Evolutionary conservation across 371 early-diverging fungal species (phyloP).

Genomic region (Mucor racemosus): DNA sequence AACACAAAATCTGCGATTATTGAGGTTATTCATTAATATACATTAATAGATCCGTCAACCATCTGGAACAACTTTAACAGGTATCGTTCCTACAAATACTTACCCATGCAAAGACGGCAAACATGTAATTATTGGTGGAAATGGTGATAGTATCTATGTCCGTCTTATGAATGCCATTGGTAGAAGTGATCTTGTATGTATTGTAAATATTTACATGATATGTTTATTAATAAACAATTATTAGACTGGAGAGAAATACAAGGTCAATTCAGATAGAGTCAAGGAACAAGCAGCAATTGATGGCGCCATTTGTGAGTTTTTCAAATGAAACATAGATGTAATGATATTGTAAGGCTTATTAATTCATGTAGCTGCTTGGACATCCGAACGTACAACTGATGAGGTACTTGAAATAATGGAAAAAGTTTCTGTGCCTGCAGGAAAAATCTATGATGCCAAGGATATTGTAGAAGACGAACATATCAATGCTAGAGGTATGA

Average conservation of each 20-base stretch:
- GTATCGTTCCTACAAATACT: constrained; percentile 63
- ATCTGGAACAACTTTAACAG: constrained; percentile 61
- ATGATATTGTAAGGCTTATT: constrained; percentile 20
- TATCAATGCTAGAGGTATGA: constrained; percentile 55
- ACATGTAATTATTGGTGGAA: constrained; percentile 64
- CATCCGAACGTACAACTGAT: constrained; percentile 40
- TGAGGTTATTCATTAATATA: background rate
- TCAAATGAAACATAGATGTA: background rate
- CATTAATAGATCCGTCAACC: constrained; percentile 48
- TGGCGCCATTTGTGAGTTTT: constrained; percentile 47
- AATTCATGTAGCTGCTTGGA: constrained; percentile 47
- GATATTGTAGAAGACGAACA: constrained; percentile 62
- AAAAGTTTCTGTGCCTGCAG: constrained; percentile 54
- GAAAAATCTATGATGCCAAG: constrained; percentile 59
- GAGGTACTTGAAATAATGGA: constrained; percentile 49
- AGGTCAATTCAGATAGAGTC: constrained; percentile 53
- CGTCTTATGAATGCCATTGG: constrained; percentile 57
- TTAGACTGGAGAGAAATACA: constrained; percentile 50
- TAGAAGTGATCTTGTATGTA: constrained; percentile 52
- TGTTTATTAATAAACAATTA: background rate
- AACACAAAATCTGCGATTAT: background rate
- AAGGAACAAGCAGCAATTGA: constrained; percentile 49
- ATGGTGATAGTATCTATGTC: constrained; percentile 62
- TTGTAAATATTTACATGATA: background rate
- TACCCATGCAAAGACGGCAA: constrained; percentile 59